phyloP scores from a whole-genome alignment of 257 asterid genomes.

The Solanum arcanum region DNA sequence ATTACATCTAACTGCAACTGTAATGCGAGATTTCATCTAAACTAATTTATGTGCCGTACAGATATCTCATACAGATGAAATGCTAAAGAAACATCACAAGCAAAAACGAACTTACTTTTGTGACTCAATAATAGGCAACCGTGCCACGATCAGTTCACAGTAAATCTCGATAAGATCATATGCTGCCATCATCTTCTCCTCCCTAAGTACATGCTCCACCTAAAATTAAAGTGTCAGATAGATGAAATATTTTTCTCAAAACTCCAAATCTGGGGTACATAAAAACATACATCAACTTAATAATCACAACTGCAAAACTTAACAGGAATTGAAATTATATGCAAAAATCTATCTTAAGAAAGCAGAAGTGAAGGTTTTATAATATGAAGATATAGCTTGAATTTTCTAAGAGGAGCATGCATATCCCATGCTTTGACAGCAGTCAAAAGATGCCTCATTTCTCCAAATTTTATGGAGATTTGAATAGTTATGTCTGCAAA shows the following conservation, averaged over 20 bases:
- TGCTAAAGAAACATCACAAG: background rate
- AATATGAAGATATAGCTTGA: background rate
- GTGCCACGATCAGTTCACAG: constrained; percentile 77
- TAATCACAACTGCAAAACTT: background rate
- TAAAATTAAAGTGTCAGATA: constrained; percentile 16
- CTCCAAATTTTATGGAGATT: background rate
- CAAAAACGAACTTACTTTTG: constrained; percentile 53
- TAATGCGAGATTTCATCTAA: background rate
- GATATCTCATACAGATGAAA: background rate
- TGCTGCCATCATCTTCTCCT: constrained; percentile 94
- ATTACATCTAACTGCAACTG: background rate
- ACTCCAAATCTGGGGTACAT: background rate
- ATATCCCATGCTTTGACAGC: background rate
- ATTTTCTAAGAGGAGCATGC: background rate
- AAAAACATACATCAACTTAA: background rate
- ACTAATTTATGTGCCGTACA: background rate
- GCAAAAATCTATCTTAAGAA: background rate
- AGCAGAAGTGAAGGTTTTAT: background rate
- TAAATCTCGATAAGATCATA: constrained; percentile 83
- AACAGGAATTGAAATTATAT: background rate
- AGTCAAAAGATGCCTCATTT: background rate
- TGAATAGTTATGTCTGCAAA: background rate
- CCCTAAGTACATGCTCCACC: constrained; percentile 96
- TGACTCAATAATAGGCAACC: constrained; percentile 80
- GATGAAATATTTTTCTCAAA: background rate